A percentile compares a stretch with the other conserved stretches of the same genome.
Evolutionary conservation across 768 basidiomycete genomes (phyloP).

Genomic region (Wakefieldia striispora): DNA sequence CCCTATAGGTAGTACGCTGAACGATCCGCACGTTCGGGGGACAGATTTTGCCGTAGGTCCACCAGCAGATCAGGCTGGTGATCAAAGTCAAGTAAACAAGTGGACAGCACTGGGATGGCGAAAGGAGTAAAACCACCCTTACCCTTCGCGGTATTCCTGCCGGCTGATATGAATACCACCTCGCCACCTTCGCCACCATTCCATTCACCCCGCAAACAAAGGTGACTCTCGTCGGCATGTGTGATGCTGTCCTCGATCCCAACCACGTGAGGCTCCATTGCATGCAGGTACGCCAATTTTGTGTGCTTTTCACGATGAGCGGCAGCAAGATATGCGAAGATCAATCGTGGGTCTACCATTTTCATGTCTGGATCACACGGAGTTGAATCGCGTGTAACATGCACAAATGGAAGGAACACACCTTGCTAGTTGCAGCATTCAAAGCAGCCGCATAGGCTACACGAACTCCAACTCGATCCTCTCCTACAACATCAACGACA

Average conservation of each 20-base stretch:
- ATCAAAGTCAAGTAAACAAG: not conserved
- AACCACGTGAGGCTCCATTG: slow-evolving; percentile 35
- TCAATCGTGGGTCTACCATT: slow-evolving; percentile 52
- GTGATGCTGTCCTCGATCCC: slow-evolving; percentile 1
- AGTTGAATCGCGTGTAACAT: not conserved
- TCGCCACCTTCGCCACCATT: not conserved
- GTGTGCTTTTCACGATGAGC: slow-evolving; percentile 29
- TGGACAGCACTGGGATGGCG: too few species aligned
- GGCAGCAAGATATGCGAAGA: slow-evolving; percentile 33
- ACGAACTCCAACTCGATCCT: slow-evolving; percentile 51
- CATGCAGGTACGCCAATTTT: slow-evolving; percentile 42
- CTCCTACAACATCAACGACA: slow-evolving; percentile 50
- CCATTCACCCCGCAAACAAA: slow-evolving; percentile 30
- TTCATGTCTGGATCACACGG: slow-evolving; percentile 40
- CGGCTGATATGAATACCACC: slow-evolving; percentile 38
- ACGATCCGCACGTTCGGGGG: too few species aligned
- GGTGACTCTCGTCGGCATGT: slow-evolving; percentile 19
- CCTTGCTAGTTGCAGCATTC: slow-evolving; percentile 48
- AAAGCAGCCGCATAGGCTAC: too few species aligned
- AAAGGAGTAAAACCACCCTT: not conserved
- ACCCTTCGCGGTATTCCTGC: slow-evolving; percentile 34
- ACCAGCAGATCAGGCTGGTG: too few species aligned
- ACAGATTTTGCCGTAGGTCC: too few species aligned
- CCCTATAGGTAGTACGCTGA: too few species aligned
- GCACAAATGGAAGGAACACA: slow-evolving; percentile 9